These are phyloP conservation scores for Leucosporidium yakuticum DNA, from an alignment of 768 basidiomycete species.

Conservation along the genomic window DNA sequence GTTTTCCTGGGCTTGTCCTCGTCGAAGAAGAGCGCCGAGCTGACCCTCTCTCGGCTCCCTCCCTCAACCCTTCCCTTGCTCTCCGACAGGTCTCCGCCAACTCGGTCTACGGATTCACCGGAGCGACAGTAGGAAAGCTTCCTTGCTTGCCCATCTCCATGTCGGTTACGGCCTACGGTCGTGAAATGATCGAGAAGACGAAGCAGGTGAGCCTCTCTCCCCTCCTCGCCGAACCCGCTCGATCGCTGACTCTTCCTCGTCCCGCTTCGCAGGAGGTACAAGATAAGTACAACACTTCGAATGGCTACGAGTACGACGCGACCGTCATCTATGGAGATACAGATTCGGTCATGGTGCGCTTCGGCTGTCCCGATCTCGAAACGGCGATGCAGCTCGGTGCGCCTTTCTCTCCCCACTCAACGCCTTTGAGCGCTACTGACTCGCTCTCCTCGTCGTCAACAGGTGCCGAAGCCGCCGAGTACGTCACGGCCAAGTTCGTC, in stretches of 20 bases:
- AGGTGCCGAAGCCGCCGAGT: slow-evolving; percentile 88
- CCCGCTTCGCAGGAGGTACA: slow-evolving; percentile 66
- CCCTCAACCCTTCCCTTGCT: not conserved
- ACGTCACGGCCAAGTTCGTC: slow-evolving; percentile 84
- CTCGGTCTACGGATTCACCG: slow-evolving; percentile 98
- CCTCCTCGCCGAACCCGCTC: not conserved
- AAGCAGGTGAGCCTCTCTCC: slow-evolving; percentile 56
- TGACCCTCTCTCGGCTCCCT: not conserved
- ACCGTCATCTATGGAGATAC: slow-evolving; percentile 98
- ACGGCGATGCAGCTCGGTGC: slow-evolving; percentile 84
- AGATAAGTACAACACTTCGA: slow-evolving; percentile 71
- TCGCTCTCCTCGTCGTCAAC: not conserved
- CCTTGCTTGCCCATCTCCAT: slow-evolving; percentile 95
- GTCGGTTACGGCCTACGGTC: slow-evolving; percentile 89
- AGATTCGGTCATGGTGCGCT: slow-evolving; percentile 98
- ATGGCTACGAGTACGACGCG: slow-evolving; percentile 79
- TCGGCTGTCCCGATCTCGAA: slow-evolving; percentile 79
- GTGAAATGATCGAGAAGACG: slow-evolving; percentile 97
- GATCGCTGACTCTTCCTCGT: not conserved
- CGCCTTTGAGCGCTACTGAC: not conserved
- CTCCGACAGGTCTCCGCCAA: slow-evolving; percentile 80
- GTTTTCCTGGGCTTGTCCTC: not conserved
- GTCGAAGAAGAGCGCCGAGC: not conserved
- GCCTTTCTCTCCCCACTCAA: slow-evolving; percentile 29
- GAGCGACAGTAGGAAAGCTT: slow-evolving; percentile 92